phyloP scores from a whole-genome alignment of 2,329 filamentous ascomycete genomes.

The Aspergillus ruber region DNA sequence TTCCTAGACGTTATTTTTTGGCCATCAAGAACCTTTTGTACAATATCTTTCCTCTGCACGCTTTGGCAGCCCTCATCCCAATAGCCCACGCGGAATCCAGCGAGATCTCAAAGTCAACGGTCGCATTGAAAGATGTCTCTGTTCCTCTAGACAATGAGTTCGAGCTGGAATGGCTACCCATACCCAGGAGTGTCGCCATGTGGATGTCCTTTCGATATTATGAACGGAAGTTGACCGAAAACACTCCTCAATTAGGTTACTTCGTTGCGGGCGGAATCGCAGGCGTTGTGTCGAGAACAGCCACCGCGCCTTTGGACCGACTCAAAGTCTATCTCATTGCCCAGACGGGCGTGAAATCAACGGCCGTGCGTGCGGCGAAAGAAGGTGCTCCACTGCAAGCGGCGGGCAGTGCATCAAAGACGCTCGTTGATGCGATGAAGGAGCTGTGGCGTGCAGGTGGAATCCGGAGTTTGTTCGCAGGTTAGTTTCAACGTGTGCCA shows the following conservation, averaged over 20 bases:
- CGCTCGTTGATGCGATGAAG: constrained; percentile 65
- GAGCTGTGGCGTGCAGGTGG: constrained; percentile 83
- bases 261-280: constrained; percentile 93
- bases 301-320: constrained; percentile 91
- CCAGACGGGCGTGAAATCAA: constrained; percentile 61
- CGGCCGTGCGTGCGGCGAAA: constrained; percentile 60
- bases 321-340: constrained; percentile 97
- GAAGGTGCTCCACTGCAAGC: constrained; percentile 61
- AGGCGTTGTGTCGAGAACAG: constrained; percentile 89
- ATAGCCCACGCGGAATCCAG: constrained; percentile 28
- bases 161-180: constrained; percentile 37
- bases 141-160: constrained; percentile 27
- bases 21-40: constrained; percentile 30
- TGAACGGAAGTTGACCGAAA: constrained; percentile 42
- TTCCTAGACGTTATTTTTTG: constrained; percentile 32
- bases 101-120: constrained; percentile 17
- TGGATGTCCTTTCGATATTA: constrained; percentile 39
- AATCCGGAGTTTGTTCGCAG: constrained; percentile 83
- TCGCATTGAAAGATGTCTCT: constrained; percentile 23
- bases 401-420: constrained; percentile 58
- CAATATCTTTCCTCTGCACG: constrained; percentile 28
- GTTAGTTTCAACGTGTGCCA: constrained; percentile 46
- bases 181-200: constrained; percentile 37
- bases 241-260: constrained; percentile 65
- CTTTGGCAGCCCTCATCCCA: constrained; percentile 25